Evolutionary conservation across 805 yeast species (phyloP), one percentile per base, ranked within the genome.

Genomic region (Ogataea methylovora): DNA sequence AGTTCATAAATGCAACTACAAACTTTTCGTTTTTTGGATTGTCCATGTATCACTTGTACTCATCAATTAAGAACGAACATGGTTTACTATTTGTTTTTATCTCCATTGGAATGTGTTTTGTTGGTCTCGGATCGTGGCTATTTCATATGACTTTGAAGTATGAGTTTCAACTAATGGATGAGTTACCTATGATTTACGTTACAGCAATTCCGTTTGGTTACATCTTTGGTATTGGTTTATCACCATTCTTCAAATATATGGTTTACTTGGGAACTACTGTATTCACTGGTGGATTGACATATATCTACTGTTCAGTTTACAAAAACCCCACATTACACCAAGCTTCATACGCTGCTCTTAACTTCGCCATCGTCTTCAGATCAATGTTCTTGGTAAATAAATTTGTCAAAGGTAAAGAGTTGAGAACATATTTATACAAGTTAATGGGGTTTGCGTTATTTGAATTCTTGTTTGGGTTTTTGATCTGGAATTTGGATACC

Each of bases 101-200:
- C 8, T 76, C 84, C 11, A 40, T 76, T 12, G 95, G 95, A 8
- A 85, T 88, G 58, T 69, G 79, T 38, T 61, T 84, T 4, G 97
- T 90, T 4, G 97, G 97, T 1, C 58, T 87, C 17, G 97, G 97
- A 2, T 76, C 85, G 15, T 88, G 96, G 95, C 60, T 86, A 40
- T 88, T 88, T 63, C 97, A 88, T 58, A 88, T 88, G 97, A 87
- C 97, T 5, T 64, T 88, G 46, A 67, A 73, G 46, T 88, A 87
- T 58, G 84, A 81, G 51, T 90, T 71, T 61, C 97, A 88, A 59
- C 60, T 88, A 36, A 61, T 88, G 46, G 97, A 88, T 60, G 97
- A 88, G 54, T 66, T 88, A 50, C 97, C 97, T 26, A 88, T 88
- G 97, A 83, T 88, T 44, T 88, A 88, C 59, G 95, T 95, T 28